These are phyloP conservation scores for Andrographis paniculata DNA, from an alignment of 305 asterid genomes.

Conservation along the genomic window DNA sequence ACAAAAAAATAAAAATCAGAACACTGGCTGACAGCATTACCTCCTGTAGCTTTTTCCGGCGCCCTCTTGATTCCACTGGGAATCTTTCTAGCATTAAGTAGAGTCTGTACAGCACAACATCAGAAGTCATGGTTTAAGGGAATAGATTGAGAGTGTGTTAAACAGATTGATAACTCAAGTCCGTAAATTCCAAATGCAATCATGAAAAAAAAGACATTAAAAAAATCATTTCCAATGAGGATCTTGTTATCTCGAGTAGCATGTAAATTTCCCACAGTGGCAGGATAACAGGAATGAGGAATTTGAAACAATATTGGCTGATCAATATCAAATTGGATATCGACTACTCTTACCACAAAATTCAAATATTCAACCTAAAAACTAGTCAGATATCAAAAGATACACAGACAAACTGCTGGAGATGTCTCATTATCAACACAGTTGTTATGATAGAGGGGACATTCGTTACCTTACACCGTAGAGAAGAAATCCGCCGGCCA, in stretches of 20 bases:
- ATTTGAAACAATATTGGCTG: too few species aligned
- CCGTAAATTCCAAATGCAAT: too few species aligned
- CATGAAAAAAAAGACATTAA: too few species aligned
- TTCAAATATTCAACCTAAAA: too few species aligned
- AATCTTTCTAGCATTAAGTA: constrained; percentile 85
- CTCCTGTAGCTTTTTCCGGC: constrained; percentile 97
- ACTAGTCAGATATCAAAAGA: not conserved
- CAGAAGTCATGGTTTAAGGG: not conserved
- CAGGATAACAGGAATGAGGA: too few species aligned
- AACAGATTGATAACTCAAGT: too few species aligned
- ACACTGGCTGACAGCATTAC: constrained; percentile 35
- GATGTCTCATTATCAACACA: not conserved
- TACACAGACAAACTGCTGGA: not conserved
- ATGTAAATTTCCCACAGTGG: too few species aligned
- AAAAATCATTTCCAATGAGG: too few species aligned
- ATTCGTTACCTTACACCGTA: constrained; percentile 83
- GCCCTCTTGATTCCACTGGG: constrained; percentile 95
- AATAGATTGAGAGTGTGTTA: not conserved
- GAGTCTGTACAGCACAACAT: constrained; percentile 37
- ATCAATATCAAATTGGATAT: too few species aligned
- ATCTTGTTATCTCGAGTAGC: too few species aligned
- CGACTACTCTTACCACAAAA: too few species aligned
- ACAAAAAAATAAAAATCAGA: too few species aligned
- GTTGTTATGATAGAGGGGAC: not conserved
- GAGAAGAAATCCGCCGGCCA: constrained; percentile 88